These are phyloP conservation scores for Sapria himalayana DNA, from an alignment of 345 rosid species.

Conservation along the genomic window DNA sequence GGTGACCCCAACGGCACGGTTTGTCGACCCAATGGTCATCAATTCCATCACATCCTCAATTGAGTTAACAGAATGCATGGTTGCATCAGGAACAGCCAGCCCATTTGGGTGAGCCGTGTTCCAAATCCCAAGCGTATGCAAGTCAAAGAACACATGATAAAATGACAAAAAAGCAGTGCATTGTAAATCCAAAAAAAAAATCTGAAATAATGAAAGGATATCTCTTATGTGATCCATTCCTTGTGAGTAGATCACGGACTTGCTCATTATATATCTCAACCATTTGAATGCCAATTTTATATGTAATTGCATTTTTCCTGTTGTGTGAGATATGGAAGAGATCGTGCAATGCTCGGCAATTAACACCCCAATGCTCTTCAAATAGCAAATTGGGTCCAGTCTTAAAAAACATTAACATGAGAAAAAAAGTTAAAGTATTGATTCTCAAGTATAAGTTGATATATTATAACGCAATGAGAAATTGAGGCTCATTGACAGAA, in stretches of 20 bases:
- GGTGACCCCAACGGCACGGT: slow-evolving; percentile 82
- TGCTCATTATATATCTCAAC: slow-evolving; percentile 96
- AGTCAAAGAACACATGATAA: slow-evolving; percentile 43
- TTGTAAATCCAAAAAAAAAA: neutral
- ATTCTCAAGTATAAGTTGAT: too few species aligned
- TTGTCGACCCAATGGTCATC: slow-evolving; percentile 63
- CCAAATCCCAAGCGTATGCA: slow-evolving; percentile 99
- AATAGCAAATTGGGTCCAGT: slow-evolving; percentile 71
- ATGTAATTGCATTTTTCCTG: slow-evolving; percentile 39
- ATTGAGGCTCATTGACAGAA: too few species aligned
- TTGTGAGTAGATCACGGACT: slow-evolving; percentile 83
- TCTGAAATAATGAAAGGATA: slow-evolving; percentile 35
- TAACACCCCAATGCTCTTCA: slow-evolving; percentile 91
- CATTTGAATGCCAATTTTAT: slow-evolving; percentile 96
- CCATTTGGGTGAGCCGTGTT: slow-evolving; percentile 84
- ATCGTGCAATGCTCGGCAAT: slow-evolving; percentile 78
- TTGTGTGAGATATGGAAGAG: slow-evolving; percentile 66
- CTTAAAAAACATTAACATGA: too few species aligned
- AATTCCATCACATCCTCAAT: slow-evolving; percentile 69
- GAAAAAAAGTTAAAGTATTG: slow-evolving; percentile 5
- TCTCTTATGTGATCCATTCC: slow-evolving; percentile 47
- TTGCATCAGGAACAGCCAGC: slow-evolving; percentile 94
- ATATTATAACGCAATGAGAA: too few species aligned
- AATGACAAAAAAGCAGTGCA: neutral
- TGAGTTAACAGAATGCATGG: slow-evolving; percentile 64